These are phyloP conservation scores for Chondrostereum purpureum DNA, from an alignment of 1,284 basidiomycete species.

Conservation along the genomic window DNA sequence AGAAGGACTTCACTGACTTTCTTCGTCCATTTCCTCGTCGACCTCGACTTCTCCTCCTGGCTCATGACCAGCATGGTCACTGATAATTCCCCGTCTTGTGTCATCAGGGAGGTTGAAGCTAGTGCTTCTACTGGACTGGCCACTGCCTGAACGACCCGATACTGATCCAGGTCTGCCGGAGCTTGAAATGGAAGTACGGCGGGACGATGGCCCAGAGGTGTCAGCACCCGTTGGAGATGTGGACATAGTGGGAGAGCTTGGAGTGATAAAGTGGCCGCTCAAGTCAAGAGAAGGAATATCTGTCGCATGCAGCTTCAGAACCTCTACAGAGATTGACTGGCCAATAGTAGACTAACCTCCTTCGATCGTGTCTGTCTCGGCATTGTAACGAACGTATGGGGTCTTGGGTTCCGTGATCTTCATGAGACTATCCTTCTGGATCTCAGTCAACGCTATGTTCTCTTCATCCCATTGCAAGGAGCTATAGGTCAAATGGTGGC, in stretches of 20 bases:
- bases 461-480: conserved; percentile 88
- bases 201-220: conserved; percentile 63
- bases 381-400: conserved; percentile 88
- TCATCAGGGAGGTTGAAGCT: conserved; percentile 76
- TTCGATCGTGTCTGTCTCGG: conserved; percentile 77
- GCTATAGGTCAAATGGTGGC: too few relatives aligned
- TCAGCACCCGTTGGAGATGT: conserved; percentile 44
- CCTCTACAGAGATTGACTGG: neutral
- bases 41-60: conserved; percentile 63
- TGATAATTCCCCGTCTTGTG: conserved; percentile 48
- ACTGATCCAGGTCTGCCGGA: conserved; percentile 39
- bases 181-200: conserved; percentile 75
- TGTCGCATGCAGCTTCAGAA: conserved; percentile 26
- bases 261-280: conserved; percentile 29
- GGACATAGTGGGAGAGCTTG: conserved; percentile 26
- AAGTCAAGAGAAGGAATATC: conserved; percentile 67
- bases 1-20: conserved; percentile 46
- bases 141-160: conserved; percentile 51
- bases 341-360: conserved; percentile 61
- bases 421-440: conserved; percentile 90
- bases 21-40: conserved; percentile 81
- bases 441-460: conserved; percentile 84
- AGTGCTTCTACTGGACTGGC: conserved; percentile 70
- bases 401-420: conserved; percentile 97
- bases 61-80: conserved; percentile 34